Evolutionary conservation across 441 rosid species (phyloP).

Genomic region (Erodium trifolium): DNA sequence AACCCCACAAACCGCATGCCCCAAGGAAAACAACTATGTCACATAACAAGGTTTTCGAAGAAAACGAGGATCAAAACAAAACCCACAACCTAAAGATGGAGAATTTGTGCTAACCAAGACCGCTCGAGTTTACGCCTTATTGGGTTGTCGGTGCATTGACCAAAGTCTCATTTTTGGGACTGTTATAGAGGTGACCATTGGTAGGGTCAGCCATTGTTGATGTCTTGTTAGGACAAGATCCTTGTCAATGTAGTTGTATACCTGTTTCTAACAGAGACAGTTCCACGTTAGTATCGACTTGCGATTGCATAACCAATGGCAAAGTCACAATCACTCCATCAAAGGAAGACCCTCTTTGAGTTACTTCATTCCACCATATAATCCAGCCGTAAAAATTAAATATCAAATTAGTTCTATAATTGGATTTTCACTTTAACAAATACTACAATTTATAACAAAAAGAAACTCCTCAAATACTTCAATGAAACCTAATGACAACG

Average conservation of each 20-base stretch:
- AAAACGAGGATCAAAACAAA: not conserved
- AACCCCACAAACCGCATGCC: not conserved
- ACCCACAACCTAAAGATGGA: not conserved
- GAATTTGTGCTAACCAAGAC: not conserved
- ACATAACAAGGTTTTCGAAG: not conserved
- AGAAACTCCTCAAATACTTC: no score
- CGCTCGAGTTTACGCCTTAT: not conserved
- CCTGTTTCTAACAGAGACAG: no score
- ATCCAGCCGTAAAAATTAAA: no score
- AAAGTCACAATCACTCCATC: not conserved
- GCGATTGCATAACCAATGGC: not conserved
- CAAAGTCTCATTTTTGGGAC: not conserved
- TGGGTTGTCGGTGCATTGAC: not conserved
- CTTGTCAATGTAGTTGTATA: not conserved
- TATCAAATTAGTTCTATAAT: no score
- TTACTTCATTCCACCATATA: not conserved
- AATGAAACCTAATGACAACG: no score
- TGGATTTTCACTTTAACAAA: no score
- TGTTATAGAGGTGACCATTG: not conserved
- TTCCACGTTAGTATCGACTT: not conserved
- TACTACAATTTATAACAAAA: no score
- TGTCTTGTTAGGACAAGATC: conserved; percentile 1
- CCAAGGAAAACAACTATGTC: not conserved
- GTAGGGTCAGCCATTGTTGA: not conserved
- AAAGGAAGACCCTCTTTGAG: not conserved